These are phyloP conservation scores for Eucalyptus virginea DNA, from an alignment of 345 rosid genomes.

Conservation along the genomic window DNA sequence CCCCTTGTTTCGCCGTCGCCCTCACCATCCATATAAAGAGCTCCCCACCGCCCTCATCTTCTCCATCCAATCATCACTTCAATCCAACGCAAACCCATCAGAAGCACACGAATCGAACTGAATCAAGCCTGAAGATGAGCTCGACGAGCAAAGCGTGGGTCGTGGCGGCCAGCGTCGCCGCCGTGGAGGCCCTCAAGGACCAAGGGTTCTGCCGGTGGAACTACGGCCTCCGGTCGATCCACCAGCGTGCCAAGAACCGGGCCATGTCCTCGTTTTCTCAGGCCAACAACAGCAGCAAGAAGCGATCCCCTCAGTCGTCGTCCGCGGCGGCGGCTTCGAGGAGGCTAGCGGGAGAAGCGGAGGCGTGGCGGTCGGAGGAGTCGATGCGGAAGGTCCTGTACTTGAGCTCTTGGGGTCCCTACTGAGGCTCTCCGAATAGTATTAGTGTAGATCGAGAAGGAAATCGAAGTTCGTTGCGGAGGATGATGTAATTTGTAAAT, in stretches of 20 bases:
- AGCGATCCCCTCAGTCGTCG: slow-evolving; percentile 1
- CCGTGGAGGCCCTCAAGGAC: slow-evolving; percentile 25
- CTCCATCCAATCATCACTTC: not conserved
- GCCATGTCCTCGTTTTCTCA: slow-evolving; percentile 4
- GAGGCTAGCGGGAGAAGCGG: not conserved
- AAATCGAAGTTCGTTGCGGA: not conserved
- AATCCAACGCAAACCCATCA: no score
- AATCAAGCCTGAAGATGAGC: not conserved
- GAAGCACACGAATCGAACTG: not conserved
- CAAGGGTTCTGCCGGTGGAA: slow-evolving; percentile 31
- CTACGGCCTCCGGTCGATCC: slow-evolving; percentile 8
- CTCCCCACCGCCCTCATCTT: not conserved
- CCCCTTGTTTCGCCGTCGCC: not conserved
- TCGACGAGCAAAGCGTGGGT: slow-evolving; percentile 20
- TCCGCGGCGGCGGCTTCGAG: not conserved
- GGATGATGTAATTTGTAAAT: not conserved
- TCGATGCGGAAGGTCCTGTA: slow-evolving; percentile 39
- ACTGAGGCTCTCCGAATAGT: not conserved
- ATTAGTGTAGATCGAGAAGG: not conserved
- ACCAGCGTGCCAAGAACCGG: slow-evolving; percentile 18
- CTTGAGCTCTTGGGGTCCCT: slow-evolving; percentile 47
- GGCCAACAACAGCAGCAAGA: not conserved
- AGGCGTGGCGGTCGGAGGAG: slow-evolving; percentile 18
- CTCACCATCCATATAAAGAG: not conserved
- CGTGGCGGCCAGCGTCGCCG: slow-evolving; percentile 23